phyloP scores from a whole-genome alignment of 2,329 filamentous ascomycete species.

The Hymenoscyphus fructigenus region DNA sequence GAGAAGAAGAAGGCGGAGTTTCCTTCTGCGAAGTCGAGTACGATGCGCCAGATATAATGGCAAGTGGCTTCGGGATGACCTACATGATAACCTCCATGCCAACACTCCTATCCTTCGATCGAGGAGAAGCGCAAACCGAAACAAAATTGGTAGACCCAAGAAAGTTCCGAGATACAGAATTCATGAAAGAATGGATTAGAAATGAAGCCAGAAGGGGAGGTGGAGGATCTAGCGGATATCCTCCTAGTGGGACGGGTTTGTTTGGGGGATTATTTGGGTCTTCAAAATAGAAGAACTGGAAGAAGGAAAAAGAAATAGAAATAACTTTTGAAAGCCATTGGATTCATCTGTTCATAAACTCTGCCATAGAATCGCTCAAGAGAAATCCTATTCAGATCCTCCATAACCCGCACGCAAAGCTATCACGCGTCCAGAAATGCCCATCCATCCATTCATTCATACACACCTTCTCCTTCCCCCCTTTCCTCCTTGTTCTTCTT shows the following conservation, averaged over 20 bases:
- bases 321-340: too few relatives aligned
- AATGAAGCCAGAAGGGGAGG: slow-evolving; percentile 50
- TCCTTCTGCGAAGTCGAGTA: slow-evolving; percentile 55
- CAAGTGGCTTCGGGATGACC: slow-evolving; percentile 46
- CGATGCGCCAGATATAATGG: slow-evolving; percentile 58
- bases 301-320: too few relatives aligned
- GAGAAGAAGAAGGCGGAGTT: slow-evolving; percentile 56
- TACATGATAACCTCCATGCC: slow-evolving; percentile 61
- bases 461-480: not conserved
- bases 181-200: slow-evolving; percentile 54
- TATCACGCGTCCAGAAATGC: not conserved
- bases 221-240: slow-evolving; percentile 44
- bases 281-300: slow-evolving; percentile 21
- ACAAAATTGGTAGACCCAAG: slow-evolving; percentile 52
- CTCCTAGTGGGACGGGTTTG: slow-evolving; percentile 36
- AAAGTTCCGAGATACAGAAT: slow-evolving; percentile 48
- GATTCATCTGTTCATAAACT: too few relatives aligned
- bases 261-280: slow-evolving; percentile 42
- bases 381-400: too few relatives aligned
- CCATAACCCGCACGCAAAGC: too few relatives aligned
- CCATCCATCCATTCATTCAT: not conserved
- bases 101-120: slow-evolving; percentile 57
- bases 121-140: slow-evolving; percentile 49
- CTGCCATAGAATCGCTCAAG: too few relatives aligned
- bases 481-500: not conserved